Evolutionary conservation across 495 filamentous ascomycete species (phyloP).

Genomic region (Thermothielavioides terrestris): DNA sequence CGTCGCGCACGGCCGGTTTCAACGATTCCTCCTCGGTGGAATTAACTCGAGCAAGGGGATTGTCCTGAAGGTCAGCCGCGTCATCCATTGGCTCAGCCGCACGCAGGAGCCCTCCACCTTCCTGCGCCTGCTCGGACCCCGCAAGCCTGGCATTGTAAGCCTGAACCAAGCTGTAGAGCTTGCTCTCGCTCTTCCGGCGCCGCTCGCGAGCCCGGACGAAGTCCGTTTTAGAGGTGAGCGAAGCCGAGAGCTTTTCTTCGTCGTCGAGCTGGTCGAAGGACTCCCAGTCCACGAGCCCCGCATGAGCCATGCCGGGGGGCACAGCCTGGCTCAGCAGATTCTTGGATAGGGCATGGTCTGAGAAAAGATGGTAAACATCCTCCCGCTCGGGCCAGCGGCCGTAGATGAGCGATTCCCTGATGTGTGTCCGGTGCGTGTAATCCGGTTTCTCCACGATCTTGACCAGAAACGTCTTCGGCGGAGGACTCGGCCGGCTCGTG

Average conservation of each 20-base stretch:
- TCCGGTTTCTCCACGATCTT: slow-evolving; percentile 27
- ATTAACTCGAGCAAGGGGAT: no score
- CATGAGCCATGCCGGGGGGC: slow-evolving; percentile 27
- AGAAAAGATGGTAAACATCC: slow-evolving; percentile 2
- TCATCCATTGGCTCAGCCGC: no score
- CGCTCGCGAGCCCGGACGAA: background rate
- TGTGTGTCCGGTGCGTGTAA: slow-evolving; percentile 28
- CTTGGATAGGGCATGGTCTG: slow-evolving; percentile 19
- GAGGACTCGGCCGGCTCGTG: no score
- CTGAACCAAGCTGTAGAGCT: background rate
- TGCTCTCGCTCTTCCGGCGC: background rate
- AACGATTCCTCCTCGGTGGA: no score
- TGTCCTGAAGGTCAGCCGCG: no score
- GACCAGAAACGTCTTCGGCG: slow-evolving; percentile 32
- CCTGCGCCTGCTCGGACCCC: background rate
- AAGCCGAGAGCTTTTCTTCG: background rate
- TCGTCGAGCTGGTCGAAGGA: slow-evolving; percentile 27
- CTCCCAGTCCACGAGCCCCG: slow-evolving; percentile 43
- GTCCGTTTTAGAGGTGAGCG: background rate
- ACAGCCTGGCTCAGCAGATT: slow-evolving; percentile 27
- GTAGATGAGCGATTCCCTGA: slow-evolving; percentile 32
- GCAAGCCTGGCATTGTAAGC: background rate
- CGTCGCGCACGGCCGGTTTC: no score
- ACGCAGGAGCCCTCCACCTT: background rate
- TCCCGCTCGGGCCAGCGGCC: slow-evolving; percentile 33